Conservation (phyloP, 2,329 filamentous ascomycete genomes). For the Colletotrichum cordylinicola region DNA sequence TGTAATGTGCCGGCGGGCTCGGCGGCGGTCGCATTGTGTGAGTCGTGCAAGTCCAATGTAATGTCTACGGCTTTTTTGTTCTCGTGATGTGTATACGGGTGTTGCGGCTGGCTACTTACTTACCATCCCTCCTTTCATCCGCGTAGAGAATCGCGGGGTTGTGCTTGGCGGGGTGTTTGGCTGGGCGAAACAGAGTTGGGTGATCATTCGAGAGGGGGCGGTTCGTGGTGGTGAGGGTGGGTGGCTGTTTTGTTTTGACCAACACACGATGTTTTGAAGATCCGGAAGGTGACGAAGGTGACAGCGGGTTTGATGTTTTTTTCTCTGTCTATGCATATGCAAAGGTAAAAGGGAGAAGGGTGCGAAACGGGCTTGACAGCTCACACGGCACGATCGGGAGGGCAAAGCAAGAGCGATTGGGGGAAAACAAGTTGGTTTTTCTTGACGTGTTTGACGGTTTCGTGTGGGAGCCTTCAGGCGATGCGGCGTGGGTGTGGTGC, state of each 20-base stretch:
- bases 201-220: not conserved
- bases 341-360: not conserved
- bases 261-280: not conserved
- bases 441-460: constrained; percentile 11
- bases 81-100: not conserved
- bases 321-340: not conserved
- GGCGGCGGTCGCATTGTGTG: not conserved
- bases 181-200: constrained; percentile 4
- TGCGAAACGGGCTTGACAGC: not conserved
- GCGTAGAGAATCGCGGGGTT: not conserved
- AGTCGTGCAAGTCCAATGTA: not conserved
- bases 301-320: not conserved
- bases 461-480: constrained; percentile 1
- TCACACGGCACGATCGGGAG: not conserved
- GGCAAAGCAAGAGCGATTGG: not conserved
- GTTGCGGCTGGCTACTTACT: not conserved
- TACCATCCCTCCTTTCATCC: not conserved
- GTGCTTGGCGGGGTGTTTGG: constrained; percentile 7
- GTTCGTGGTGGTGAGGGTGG: not conserved
- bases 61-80: not conserved
- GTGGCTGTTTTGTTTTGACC: not conserved
- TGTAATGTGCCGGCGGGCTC: not conserved
- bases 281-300: not conserved
- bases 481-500: not conserved
- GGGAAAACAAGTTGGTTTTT: not conserved